Conservation (phyloP, 768 basidiomycete genomes). For the Mycena pura region DNA sequence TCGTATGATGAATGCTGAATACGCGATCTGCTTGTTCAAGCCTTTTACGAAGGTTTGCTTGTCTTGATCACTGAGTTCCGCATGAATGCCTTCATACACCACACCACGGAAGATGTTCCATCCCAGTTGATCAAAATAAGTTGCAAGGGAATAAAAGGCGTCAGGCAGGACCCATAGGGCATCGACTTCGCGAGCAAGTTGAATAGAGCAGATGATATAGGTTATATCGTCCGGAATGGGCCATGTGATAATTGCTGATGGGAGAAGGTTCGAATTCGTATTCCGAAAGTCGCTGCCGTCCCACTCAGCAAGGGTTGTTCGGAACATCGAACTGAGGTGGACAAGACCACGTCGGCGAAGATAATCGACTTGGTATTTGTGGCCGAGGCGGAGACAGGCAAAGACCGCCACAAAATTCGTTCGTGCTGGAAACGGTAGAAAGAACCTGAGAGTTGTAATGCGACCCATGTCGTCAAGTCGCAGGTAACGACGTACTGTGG, state of each 20-base stretch:
- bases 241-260: constrained; percentile 23
- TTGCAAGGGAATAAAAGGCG: constrained; percentile 28
- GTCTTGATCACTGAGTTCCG: background rate
- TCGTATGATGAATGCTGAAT: background rate
- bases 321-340: constrained; percentile 29
- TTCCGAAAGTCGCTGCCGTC: constrained; percentile 8
- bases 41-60: background rate
- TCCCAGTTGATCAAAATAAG: constrained; percentile 18
- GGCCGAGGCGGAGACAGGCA: constrained; percentile 28
- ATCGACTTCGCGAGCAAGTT: constrained; percentile 24
- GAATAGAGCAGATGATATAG: too few species aligned
- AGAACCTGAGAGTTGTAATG: constrained; percentile 16
- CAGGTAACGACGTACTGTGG: constrained; percentile 9
- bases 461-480: background rate
- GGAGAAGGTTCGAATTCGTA: constrained; percentile 23
- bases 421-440: constrained; percentile 23
- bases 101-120: constrained; percentile 7
- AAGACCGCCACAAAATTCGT: constrained; percentile 23
- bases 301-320: constrained; percentile 25
- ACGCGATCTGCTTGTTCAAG: background rate
- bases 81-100: background rate
- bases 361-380: constrained; percentile 29
- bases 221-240: too few species aligned
- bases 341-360: constrained; percentile 26
- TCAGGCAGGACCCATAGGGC: constrained; percentile 29